These are phyloP conservation scores for Gypsophila paniculata DNA, from an alignment of 179 eudicot species.

Conservation along the genomic window DNA sequence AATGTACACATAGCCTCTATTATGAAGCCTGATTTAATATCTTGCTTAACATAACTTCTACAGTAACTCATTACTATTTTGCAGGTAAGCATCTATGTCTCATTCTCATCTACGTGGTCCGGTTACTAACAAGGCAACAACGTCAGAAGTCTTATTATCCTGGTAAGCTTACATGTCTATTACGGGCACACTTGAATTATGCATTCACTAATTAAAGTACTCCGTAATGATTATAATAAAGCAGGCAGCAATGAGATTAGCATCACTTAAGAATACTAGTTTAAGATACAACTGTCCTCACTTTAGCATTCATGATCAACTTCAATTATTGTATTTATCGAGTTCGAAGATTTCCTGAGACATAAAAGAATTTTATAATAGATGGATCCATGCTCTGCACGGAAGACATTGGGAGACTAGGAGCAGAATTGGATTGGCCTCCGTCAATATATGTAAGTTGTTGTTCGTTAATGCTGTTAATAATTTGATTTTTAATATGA, in stretches of 20 bases:
- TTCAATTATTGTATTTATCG: constrained; percentile 14
- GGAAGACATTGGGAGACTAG: constrained; percentile 23
- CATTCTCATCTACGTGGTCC: constrained; percentile 28
- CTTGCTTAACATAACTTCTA: constrained; percentile 7
- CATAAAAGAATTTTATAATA: constrained; percentile 23
- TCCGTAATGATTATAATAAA: constrained; percentile 5
- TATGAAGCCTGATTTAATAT: not conserved
- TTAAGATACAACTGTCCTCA: constrained; percentile 5
- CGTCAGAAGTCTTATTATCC: constrained; percentile 14
- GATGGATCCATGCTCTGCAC: constrained; percentile 31
- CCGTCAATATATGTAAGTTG: constrained; percentile 25
- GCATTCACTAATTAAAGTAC: constrained; percentile 6
- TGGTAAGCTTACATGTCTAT: constrained; percentile 32
- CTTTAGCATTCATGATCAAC: constrained; percentile 18
- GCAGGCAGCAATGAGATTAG: constrained; percentile 19
- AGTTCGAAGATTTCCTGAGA: constrained; percentile 20
- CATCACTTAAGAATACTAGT: constrained; percentile 22
- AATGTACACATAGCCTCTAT: not conserved
- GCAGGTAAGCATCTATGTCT: constrained; percentile 24
- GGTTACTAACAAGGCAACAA: no score
- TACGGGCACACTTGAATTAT: constrained; percentile 18
- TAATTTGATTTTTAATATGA: not conserved
- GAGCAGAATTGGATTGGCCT: constrained; percentile 21
- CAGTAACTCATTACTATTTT: constrained; percentile 14
- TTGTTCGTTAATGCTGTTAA: constrained; percentile 9